Evolutionary conservation across 1,284 basidiomycete genomes (phyloP).

Genomic region (Boletellus sp.): DNA sequence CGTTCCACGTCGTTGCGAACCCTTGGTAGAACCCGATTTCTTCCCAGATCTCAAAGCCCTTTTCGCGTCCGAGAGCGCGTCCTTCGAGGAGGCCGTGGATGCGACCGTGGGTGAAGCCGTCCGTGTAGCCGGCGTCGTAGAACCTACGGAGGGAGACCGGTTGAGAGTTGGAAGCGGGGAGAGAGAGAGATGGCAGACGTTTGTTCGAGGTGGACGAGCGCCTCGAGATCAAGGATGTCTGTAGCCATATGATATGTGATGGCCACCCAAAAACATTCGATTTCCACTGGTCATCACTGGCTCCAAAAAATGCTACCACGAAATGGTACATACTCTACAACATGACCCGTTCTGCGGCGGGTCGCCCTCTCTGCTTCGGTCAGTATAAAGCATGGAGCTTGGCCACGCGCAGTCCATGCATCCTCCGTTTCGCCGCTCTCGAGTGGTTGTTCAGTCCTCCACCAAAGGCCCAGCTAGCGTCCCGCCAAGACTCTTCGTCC

Average conservation of each 20-base stretch:
- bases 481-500: neutral
- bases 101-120: slow-evolving; percentile 80
- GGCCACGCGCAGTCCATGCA: neutral
- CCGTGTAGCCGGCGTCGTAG: slow-evolving; percentile 73
- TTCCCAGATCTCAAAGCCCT: slow-evolving; percentile 96
- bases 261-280: neutral
- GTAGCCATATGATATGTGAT: neutral
- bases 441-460: neutral
- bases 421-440: neutral
- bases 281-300: too few species aligned
- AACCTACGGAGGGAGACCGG: slow-evolving; percentile 49
- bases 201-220: slow-evolving; percentile 68
- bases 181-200: slow-evolving; percentile 40
- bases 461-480: neutral
- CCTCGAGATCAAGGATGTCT: slow-evolving; percentile 55
- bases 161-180: neutral
- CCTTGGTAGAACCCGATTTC: slow-evolving; percentile 93
- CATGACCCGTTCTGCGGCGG: too few species aligned
- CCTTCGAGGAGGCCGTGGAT: slow-evolving; percentile 93
- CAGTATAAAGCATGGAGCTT: neutral
- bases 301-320: too few species aligned
- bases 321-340: too few species aligned
- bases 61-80: slow-evolving; percentile 83
- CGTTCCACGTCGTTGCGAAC: slow-evolving; percentile 70
- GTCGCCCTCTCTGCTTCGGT: too few species aligned